Evolutionary conservation across 495 filamentous ascomycete species (phyloP).

Genomic region (Zalerion maritima): DNA sequence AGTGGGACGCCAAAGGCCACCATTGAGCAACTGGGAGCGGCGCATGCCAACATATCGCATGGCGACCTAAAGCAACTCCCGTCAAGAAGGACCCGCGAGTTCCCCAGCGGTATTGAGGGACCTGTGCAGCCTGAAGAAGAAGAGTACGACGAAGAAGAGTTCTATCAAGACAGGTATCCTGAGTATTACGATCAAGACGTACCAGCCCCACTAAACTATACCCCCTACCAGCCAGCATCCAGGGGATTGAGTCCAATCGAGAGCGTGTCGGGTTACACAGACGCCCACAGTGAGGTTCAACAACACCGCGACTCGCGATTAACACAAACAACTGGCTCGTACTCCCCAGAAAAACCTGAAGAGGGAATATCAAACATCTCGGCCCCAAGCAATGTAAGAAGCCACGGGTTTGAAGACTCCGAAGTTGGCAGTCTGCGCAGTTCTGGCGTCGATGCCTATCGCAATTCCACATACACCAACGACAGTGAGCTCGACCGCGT

Average conservation of each 20-base stretch:
- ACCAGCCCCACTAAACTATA: slow-evolving; percentile 38
- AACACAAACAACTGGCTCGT: slow-evolving; percentile 31
- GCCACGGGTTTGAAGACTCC: slow-evolving; percentile 25
- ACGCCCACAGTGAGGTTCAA: slow-evolving; percentile 31
- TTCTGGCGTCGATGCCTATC: slow-evolving; percentile 36
- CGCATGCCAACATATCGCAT: slow-evolving; percentile 36
- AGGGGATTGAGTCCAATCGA: slow-evolving; percentile 74
- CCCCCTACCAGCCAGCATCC: slow-evolving; percentile 39
- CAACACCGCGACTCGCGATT: slow-evolving; percentile 31
- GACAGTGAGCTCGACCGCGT: slow-evolving; percentile 53
- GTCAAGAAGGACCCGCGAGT: too few relatives aligned
- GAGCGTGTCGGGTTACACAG: slow-evolving; percentile 65
- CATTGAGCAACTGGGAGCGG: slow-evolving; percentile 28
- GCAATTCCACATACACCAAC: slow-evolving; percentile 47
- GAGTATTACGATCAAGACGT: slow-evolving; percentile 41
- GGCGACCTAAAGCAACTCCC: slow-evolving; percentile 33
- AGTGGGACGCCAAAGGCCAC: slow-evolving; percentile 22
- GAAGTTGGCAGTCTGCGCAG: slow-evolving; percentile 25
- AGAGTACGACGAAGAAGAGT: slow-evolving; percentile 28
- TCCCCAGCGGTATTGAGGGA: slow-evolving; percentile 24
- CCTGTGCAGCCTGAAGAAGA: slow-evolving; percentile 17
- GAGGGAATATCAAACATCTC: slow-evolving; percentile 21
- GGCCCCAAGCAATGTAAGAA: slow-evolving; percentile 23
- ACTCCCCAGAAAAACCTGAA: slow-evolving; percentile 26
- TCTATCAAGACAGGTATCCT: slow-evolving; percentile 38